Conservation (phyloP, 2,329 filamentous ascomycete genomes). For the Fusarium sp. region DNA sequence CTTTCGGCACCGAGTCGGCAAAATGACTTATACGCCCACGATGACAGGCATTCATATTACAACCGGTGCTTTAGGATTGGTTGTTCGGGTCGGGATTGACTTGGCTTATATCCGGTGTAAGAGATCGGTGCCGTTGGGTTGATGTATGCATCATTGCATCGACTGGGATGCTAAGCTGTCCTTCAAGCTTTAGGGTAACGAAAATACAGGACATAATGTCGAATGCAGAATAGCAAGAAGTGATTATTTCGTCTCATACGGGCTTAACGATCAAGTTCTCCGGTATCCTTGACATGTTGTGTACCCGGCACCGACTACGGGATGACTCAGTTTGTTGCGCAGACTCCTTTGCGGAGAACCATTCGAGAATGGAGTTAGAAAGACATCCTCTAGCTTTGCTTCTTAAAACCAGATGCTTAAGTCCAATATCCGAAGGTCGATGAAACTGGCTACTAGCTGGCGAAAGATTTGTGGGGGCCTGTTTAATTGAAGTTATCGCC, state of each 20-base stretch:
- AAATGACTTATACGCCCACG: not conserved
- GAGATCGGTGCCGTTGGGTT: not conserved
- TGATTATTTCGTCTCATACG: not conserved
- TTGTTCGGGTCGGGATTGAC: not conserved
- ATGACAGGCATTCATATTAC: not conserved
- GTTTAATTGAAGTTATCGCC: not conserved
- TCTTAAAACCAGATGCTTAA: not conserved
- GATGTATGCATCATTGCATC: not conserved
- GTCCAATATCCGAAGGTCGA: not conserved
- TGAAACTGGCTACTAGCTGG: not conserved
- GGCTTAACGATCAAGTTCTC: not conserved
- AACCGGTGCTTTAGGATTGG: not conserved
- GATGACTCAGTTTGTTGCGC: slow-evolving; percentile 3
- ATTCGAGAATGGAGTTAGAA: not conserved
- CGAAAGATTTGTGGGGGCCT: not conserved
- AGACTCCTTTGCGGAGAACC: not conserved
- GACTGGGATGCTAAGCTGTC: not conserved
- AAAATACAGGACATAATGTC: not conserved
- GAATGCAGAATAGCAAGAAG: not conserved
- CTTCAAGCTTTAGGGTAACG: not conserved
- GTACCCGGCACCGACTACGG: not conserved
- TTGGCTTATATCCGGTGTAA: slow-evolving; percentile 3
- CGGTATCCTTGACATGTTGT: not conserved
- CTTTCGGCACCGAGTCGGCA: slow-evolving; percentile 36
- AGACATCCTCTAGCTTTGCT: not conserved